Conservation (phyloP, 345 rosid genomes). For the Eucalyptus polyanthemos region DNA sequence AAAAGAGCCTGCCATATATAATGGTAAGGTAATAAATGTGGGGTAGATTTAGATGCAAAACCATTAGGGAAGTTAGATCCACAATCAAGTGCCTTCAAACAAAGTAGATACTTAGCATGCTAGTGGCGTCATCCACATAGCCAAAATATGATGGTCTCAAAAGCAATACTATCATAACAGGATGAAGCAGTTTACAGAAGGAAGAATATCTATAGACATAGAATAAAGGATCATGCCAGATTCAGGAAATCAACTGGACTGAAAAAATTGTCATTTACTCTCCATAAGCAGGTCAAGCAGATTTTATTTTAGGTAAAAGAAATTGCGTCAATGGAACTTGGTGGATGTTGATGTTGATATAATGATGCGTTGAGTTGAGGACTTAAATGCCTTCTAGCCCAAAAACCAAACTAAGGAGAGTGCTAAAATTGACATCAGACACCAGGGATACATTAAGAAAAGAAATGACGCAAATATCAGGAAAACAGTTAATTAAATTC, state of each 20-base stretch:
- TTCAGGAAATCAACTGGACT: background rate
- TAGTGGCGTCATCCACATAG: background rate
- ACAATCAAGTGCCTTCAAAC: background rate
- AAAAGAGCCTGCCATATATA: slow-evolving; percentile 51
- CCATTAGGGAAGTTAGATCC: background rate
- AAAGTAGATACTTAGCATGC: background rate
- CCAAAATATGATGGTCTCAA: background rate
- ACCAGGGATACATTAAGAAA: background rate
- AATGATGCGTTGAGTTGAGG: background rate
- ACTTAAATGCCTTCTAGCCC: background rate
- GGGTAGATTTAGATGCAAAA: background rate
- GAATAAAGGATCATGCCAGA: background rate
- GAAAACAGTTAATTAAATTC: background rate
- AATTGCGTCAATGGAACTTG: background rate
- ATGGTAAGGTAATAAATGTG: background rate
- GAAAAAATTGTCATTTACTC: background rate
- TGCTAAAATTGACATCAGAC: background rate
- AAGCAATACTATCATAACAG: background rate
- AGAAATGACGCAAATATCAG: background rate
- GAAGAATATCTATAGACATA: background rate
- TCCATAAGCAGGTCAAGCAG: background rate
- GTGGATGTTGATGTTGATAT: background rate
- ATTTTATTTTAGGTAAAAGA: background rate
- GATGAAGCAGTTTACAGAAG: background rate
- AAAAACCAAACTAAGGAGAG: background rate